These are phyloP conservation scores for Pontederia crassipes DNA, from an alignment of 176 grass and related monocot genomes.

Conservation along the genomic window DNA sequence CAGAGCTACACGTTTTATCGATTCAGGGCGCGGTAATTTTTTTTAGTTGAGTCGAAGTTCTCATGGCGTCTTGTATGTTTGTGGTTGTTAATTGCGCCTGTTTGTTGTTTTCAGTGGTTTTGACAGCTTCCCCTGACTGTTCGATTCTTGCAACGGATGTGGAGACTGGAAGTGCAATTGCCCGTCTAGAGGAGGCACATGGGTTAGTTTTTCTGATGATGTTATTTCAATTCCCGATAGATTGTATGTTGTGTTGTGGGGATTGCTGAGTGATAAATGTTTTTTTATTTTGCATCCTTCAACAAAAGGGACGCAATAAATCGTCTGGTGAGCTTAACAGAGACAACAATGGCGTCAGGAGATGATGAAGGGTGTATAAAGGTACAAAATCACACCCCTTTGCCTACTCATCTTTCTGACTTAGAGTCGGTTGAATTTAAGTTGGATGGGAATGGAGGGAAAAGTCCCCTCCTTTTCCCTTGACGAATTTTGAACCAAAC, in stretches of 20 bases:
- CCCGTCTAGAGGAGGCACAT: conserved; percentile 58
- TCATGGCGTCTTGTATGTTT: neutral
- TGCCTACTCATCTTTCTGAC: neutral
- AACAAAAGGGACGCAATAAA: conserved; percentile 52
- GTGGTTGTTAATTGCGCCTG: neutral
- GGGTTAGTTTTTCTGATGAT: conserved; percentile 29
- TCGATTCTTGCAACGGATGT: conserved; percentile 66
- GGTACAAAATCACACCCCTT: conserved; percentile 25
- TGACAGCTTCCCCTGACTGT: conserved; percentile 62
- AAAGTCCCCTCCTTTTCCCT: too few relatives aligned
- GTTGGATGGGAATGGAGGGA: too few relatives aligned
- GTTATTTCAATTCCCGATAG: neutral
- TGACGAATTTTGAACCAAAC: too few relatives aligned
- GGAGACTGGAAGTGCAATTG: conserved; percentile 59
- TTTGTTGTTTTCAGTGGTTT: conserved; percentile 43
- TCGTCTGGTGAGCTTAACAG: conserved; percentile 75
- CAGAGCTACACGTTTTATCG: conserved; percentile 71
- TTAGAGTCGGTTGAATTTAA: too few relatives aligned
- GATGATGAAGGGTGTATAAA: conserved; percentile 94
- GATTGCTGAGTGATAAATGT: neutral
- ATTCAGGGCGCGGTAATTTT: conserved; percentile 66
- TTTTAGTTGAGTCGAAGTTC: neutral
- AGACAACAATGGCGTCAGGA: conserved; percentile 69
- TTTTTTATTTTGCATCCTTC: neutral
- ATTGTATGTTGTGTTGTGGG: conserved; percentile 1